Percentiles rank a stretch among this genome's conserved stretches.
Conservation (phyloP, 2,329 filamentous ascomycete species). For the Venturia effusa region DNA sequence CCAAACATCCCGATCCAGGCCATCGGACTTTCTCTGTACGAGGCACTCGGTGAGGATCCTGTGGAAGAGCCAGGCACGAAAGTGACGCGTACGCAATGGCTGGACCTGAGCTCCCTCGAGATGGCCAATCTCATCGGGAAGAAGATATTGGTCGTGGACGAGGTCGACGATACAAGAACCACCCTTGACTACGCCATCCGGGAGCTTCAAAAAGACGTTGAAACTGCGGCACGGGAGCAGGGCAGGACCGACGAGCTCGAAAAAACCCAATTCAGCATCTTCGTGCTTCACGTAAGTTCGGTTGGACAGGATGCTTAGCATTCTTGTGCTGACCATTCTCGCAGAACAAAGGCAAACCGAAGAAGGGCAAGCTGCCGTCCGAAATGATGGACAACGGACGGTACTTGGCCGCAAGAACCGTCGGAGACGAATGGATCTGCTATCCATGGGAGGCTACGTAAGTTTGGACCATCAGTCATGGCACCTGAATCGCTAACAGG, state of each 20-base stretch:
- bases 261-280: slow-evolving; percentile 85
- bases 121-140: slow-evolving; percentile 87
- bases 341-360: slow-evolving; percentile 92
- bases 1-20: slow-evolving; percentile 99
- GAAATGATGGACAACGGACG: slow-evolving; percentile 63
- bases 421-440: slow-evolving; percentile 95
- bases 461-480: slow-evolving; percentile 19
- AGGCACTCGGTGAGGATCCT: slow-evolving; percentile 57
- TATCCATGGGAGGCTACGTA: slow-evolving; percentile 94
- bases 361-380: slow-evolving; percentile 76
- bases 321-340: slow-evolving; percentile 8
- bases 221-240: slow-evolving; percentile 62
- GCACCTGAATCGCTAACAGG: slow-evolving; percentile 16
- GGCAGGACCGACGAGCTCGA: slow-evolving; percentile 47
- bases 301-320: not conserved
- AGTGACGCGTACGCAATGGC: slow-evolving; percentile 96
- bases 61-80: slow-evolving; percentile 80
- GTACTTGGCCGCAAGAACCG: slow-evolving; percentile 79
- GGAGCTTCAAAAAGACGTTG: slow-evolving; percentile 91
- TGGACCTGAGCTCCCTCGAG: slow-evolving; percentile 76
- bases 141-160: slow-evolving; percentile 84
- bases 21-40: slow-evolving; percentile 95
- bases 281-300: slow-evolving; percentile 70
- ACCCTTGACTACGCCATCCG: slow-evolving; percentile 89
- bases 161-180: slow-evolving; percentile 91